Evolutionary conservation across 805 yeast species (phyloP).

Genomic region (Yarrowia sp.): DNA sequence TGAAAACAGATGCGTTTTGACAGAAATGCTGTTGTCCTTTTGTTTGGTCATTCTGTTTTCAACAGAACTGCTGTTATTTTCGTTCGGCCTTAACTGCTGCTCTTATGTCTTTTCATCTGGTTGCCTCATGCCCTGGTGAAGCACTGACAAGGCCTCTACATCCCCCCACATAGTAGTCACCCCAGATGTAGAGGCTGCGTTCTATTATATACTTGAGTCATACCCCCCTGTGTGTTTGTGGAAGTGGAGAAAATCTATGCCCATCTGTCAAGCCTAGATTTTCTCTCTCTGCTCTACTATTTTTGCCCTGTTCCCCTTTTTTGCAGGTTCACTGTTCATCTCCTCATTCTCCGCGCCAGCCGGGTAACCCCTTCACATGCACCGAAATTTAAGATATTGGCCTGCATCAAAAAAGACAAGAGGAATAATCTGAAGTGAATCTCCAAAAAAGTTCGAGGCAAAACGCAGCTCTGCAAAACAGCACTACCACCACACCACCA

Average conservation of each 20-base stretch:
- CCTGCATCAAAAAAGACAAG: not conserved
- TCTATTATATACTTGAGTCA: constrained; percentile 3
- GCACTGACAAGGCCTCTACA: not conserved
- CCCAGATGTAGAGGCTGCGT: not conserved
- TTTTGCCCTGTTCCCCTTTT: not conserved
- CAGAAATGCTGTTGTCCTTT: not conserved
- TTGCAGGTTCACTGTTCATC: not conserved
- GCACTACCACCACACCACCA: not conserved
- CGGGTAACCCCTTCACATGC: constrained; percentile 18
- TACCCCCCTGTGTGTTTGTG: not conserved
- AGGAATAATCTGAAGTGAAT: not conserved
- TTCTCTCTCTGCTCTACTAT: not conserved
- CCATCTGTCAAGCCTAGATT: not conserved
- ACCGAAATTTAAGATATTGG: constrained; percentile 9
- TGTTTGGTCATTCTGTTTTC: not conserved
- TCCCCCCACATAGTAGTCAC: not conserved
- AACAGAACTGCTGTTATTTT: too few relatives aligned
- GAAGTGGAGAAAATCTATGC: not conserved
- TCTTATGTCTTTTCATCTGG: not conserved
- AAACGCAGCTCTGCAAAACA: constrained; percentile 1
- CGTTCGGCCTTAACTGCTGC: too few relatives aligned
- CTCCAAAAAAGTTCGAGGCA: constrained; percentile 16
- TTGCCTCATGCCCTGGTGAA: not conserved
- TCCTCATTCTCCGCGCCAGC: not conserved
- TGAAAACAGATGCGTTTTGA: too few relatives aligned